phyloP scores from a whole-genome alignment of 2,329 filamentous ascomycete genomes.

The Cryphonectria naterciae region DNA sequence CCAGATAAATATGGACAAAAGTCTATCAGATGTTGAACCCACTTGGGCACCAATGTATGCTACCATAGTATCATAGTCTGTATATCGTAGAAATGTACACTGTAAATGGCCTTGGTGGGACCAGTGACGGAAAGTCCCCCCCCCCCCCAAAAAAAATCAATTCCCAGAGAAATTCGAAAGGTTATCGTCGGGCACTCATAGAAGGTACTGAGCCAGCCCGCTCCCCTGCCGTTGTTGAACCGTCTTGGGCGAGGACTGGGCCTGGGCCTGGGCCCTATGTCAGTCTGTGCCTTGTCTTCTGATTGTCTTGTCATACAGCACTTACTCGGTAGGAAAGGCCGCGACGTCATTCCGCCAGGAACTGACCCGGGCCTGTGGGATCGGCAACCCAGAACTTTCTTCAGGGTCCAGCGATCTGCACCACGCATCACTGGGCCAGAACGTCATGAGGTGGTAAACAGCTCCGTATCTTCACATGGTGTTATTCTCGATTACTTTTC shows the following conservation, averaged over 20 bases:
- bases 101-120: neutral
- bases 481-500: too few relatives aligned
- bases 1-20: neutral
- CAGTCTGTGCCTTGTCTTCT: neutral
- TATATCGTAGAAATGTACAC: neutral
- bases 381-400: neutral
- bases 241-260: neutral
- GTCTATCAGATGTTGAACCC: neutral
- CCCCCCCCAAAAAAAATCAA: too few relatives aligned
- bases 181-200: neutral
- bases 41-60: neutral
- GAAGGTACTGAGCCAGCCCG: neutral
- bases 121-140: neutral
- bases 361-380: neutral
- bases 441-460: neutral
- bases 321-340: neutral
- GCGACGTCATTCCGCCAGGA: constrained; percentile 3
- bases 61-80: too few relatives aligned
- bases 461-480: neutral
- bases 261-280: neutral
- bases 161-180: neutral
- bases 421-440: neutral
- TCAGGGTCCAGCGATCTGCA: constrained; percentile 4
- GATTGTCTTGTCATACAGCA: too few relatives aligned
- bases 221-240: neutral